Conservation (phyloP, 2,329 filamentous ascomycete genomes). For the Trichoderma endophyticum region DNA sequence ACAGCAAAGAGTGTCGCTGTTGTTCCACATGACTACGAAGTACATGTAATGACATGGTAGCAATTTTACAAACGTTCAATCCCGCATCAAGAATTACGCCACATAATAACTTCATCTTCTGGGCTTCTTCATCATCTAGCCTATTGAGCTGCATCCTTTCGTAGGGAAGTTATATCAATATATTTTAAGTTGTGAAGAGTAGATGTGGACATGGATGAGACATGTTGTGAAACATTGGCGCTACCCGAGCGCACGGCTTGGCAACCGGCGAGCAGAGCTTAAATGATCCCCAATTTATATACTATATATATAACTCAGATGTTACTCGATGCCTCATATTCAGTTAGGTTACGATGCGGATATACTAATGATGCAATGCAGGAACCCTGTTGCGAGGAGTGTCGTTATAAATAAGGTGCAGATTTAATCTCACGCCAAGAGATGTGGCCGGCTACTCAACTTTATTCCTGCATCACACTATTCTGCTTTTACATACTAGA, state of each 20-base stretch:
- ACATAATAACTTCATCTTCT: not conserved
- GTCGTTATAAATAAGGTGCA: not conserved
- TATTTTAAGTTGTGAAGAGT: not conserved
- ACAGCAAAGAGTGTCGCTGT: not conserved
- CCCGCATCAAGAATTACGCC: not conserved
- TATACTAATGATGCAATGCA: not conserved
- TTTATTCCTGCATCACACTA: not conserved
- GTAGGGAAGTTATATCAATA: not conserved
- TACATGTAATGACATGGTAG: not conserved
- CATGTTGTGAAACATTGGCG: not conserved
- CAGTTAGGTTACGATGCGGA: not conserved
- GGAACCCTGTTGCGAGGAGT: not conserved
- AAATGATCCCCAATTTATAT: not conserved
- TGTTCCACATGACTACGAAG: not conserved
- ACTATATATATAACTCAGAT: not conserved
- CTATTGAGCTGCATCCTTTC: not conserved
- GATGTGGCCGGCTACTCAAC: not conserved
- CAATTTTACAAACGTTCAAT: not conserved
- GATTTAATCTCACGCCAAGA: not conserved
- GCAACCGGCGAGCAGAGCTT: not conserved
- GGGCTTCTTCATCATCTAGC: not conserved
- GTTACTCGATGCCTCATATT: not conserved
- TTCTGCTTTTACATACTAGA: not conserved
- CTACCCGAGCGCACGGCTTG: not conserved
- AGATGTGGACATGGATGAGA: not conserved